Base-by-base conservation (phyloP, 2,329 filamentous ascomycete genomes). In the Hirsutella thompsonii region DNA sequence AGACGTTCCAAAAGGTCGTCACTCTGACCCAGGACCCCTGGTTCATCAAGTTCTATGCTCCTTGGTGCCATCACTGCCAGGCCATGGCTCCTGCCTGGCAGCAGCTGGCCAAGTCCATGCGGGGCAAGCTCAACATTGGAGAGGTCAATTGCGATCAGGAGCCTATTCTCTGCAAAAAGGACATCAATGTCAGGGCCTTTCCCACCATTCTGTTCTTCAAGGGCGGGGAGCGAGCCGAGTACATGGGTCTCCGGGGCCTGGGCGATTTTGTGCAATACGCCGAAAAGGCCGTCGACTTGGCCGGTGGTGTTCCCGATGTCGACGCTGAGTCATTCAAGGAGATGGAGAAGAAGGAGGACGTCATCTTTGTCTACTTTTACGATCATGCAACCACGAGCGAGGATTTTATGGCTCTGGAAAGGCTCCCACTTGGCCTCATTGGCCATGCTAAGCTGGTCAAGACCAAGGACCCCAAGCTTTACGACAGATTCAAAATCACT, bases 11-110 rank as follows among this genome's bases (percentile, higher is more conserved):
- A 57, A 79, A 76, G 43, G 68, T 82, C 30, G 89, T 98, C 37
- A 94, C 87, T 3, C 83, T 81, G 58, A 88, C 87, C 0, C 78
- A 84, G 47, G 88, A 96, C 47, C 82, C 89, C 5, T 98, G 92
- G 92, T 95, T 98, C 56, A 79, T 98, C 70, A 98, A 98, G 62
- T 96, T 98, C 59, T 96, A 95, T 59, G 89, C 87, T 16, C 93
- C 92, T 5, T 96, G 90, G 92, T 98, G 92, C 60, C 79, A 81
- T 51, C 92, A 98, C 63, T 98, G 93, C 62, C 85, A 94, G 63
- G 85, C 85, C 30, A 79, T 98, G 72, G 86, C 83, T 29, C 84
- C 92, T 3, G 88, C 79, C 48, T 98, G 92, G 92, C 69, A 79
- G 46, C 83, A 90, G 53, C 77, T 98, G 62, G 84, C 84, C 36